Percentiles rank a stretch among this genome's conserved stretches.
phyloP scores from a whole-genome alignment of 345 rosid genomes.

The Cardamine occulta region DNA sequence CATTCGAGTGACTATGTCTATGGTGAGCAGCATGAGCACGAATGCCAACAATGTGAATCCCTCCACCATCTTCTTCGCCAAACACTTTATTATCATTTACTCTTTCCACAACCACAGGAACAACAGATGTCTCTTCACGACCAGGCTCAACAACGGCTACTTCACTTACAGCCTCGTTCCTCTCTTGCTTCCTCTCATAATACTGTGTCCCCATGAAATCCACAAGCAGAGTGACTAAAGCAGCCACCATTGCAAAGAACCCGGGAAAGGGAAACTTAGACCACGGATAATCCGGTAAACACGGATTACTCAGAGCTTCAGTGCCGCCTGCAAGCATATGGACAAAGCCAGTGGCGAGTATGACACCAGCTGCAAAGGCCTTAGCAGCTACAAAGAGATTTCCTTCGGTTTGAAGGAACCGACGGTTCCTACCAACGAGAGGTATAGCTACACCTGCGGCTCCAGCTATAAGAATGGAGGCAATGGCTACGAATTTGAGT shows the following conservation, averaged over 20 bases:
- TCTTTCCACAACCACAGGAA: slow-evolving; percentile 40
- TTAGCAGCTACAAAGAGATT: slow-evolving; percentile 83
- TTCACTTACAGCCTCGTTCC: slow-evolving; percentile 44
- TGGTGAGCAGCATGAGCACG: slow-evolving; percentile 95
- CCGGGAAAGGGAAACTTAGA: slow-evolving; percentile 87
- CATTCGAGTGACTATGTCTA: slow-evolving; percentile 74
- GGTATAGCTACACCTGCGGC: slow-evolving; percentile 75
- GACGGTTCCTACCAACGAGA: slow-evolving; percentile 67
- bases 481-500: slow-evolving; percentile 77
- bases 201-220: slow-evolving; percentile 94
- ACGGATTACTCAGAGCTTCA: slow-evolving; percentile 59
- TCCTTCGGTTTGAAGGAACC: slow-evolving; percentile 71
- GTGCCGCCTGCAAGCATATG: slow-evolving; percentile 84
- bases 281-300: slow-evolving; percentile 78
- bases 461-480: slow-evolving; percentile 72
- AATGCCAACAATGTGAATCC: slow-evolving; percentile 91
- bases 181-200: slow-evolving; percentile 82
- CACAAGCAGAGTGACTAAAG: slow-evolving; percentile 73
- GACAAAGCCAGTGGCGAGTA: slow-evolving; percentile 93
- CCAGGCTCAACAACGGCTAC: slow-evolving; percentile 39
- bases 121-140: slow-evolving; percentile 49
- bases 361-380: slow-evolving; percentile 95
- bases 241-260: slow-evolving; percentile 84
- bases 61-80: slow-evolving; percentile 88
- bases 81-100: slow-evolving; percentile 54